These are phyloP conservation scores for Lanzia echinophila DNA, from an alignment of 2,329 filamentous ascomycete genomes.

Conservation along the genomic window DNA sequence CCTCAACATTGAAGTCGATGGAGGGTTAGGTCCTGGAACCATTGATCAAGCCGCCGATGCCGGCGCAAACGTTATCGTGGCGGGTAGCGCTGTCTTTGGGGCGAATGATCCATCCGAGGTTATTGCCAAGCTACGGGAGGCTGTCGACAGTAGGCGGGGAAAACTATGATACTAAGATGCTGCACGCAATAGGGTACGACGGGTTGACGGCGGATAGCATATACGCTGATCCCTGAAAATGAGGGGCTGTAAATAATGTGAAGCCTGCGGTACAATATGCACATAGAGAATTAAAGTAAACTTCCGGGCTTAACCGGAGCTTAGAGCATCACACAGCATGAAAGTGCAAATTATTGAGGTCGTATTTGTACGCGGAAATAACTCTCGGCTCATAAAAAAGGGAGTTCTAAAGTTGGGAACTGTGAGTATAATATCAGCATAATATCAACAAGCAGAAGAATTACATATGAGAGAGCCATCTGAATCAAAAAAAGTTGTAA, in stretches of 20 bases:
- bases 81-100: conserved; percentile 91
- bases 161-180: conserved; percentile 15
- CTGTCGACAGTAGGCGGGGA: conserved; percentile 58
- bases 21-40: conserved; percentile 78
- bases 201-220: background rate
- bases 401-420: background rate
- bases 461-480: too few species aligned
- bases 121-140: conserved; percentile 70
- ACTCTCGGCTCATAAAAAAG: conserved; percentile 2
- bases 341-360: background rate
- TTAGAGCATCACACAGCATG: too few species aligned
- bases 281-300: background rate
- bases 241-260: too few species aligned
- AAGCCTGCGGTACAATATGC: background rate
- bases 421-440: background rate
- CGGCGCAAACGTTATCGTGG: conserved; percentile 96
- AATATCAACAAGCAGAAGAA: too few species aligned
- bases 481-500: background rate
- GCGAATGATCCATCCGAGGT: conserved; percentile 83
- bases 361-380: too few species aligned
- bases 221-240: background rate
- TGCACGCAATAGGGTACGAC: background rate
- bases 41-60: conserved; percentile 93
- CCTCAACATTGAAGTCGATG: conserved; percentile 95
- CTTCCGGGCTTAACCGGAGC: too few species aligned